Conservation (phyloP, 2,329 filamentous ascomycete genomes). For the Aspergillus nomiae region DNA sequence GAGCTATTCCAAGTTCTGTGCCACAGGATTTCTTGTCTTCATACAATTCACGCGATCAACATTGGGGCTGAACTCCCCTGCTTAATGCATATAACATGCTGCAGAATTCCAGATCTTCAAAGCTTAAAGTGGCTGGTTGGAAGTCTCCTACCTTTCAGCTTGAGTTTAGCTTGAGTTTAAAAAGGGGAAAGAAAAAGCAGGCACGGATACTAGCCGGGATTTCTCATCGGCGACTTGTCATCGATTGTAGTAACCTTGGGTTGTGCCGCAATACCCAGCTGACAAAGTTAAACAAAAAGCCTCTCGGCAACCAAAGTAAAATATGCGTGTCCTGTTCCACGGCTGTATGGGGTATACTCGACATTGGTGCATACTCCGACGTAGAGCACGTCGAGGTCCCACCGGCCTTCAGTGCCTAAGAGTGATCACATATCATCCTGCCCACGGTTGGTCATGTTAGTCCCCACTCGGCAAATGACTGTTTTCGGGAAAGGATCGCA, state of each 20-base stretch:
- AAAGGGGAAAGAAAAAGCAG: neutral
- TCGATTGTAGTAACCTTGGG: neutral
- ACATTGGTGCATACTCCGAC: neutral
- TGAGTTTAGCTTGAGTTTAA: neutral
- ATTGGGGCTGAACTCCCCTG: neutral
- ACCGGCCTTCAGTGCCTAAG: neutral
- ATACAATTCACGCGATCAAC: neutral
- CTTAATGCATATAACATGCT: neutral
- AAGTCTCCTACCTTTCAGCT: neutral
- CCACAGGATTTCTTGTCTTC: neutral
- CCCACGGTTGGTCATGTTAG: neutral
- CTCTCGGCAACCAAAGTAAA: neutral
- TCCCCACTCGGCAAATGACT: constrained; percentile 1
- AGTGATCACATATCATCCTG: neutral
- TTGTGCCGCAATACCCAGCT: neutral
- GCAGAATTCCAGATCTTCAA: neutral
- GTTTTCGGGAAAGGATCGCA: constrained; percentile 6
- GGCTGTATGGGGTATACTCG: constrained; percentile 1
- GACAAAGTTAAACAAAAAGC: neutral
- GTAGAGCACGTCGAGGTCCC: neutral
- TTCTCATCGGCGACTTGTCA: neutral
- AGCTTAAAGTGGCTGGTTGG: neutral
- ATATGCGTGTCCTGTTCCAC: constrained; percentile 3
- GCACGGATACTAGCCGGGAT: neutral
- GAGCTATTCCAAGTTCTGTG: neutral